Base-by-base conservation (phyloP, 306 rosid genomes). In the Lathyrus oleraceus region DNA sequence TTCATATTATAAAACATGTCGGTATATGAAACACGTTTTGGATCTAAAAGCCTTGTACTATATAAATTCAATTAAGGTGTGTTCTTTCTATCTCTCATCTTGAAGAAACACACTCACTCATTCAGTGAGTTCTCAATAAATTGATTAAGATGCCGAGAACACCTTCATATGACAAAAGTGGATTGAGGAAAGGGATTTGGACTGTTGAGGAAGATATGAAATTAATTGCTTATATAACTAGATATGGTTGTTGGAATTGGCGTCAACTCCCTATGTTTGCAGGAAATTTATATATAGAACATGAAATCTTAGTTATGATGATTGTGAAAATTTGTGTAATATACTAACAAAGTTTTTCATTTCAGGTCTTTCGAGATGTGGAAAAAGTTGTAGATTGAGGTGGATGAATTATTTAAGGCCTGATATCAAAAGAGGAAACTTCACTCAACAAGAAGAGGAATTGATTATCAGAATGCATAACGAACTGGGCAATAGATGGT, bases 171-270 rank as follows among this genome's bases (percentile, higher is more conserved):
- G 94, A 90, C 58, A 74, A 83, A 16, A 85, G 59, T 83, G 96
- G 90, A 71, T 13, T 84, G 65, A 92, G 78, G 79, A 92, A 89
- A 65, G 97, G 97, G 0, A 83, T 85, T 5, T 92, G 97, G 97
- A 87, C 89, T 11, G 82, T 86, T 0, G 97, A 92, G 40, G 97
- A 92, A 80, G 97, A 92, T 65, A 73, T 53, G 15, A 86, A 79
- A 82, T 78, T 92, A 43, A 77, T 68, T 66, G 98, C 95, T 71
- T 92, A 89, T 83, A 87, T 92, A 2, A 85, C 89, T 16, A 80
- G 87, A 28, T 89, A 92, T 67, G 98, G 98, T 35, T 68, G 76
- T 53, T 89, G 95, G 95, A 92, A 92, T 79, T 92, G 98, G 98
- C 98, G 98, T 8, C 96, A 89, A 69, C 87, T 89, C 4, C 98